A percentile compares a stretch with the other conserved stretches of the same genome.
phyloP scores from a whole-genome alignment of 768 basidiomycete species.

The Lentinula edodes region DNA sequence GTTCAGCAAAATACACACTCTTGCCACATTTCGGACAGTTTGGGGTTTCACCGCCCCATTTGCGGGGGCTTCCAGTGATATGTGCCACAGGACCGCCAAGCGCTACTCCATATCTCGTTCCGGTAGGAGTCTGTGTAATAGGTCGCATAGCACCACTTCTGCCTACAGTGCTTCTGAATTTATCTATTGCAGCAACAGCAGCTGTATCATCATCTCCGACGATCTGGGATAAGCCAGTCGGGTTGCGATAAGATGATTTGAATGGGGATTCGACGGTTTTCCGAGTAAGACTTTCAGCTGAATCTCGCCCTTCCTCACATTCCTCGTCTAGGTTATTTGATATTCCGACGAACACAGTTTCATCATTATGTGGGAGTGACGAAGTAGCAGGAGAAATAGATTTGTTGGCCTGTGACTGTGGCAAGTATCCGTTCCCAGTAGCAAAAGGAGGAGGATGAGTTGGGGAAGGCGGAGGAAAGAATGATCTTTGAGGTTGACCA shows the following conservation, averaged over 20 bases:
- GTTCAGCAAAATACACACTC: constrained; percentile 84
- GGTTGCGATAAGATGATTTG: background rate
- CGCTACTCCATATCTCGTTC: constrained; percentile 62
- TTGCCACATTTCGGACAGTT: constrained; percentile 64
- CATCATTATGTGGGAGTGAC: constrained; percentile 16
- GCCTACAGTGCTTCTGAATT: constrained; percentile 8
- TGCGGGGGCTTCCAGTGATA: constrained; percentile 26
- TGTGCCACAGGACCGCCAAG: constrained; percentile 23
- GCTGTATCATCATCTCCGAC: constrained; percentile 1
- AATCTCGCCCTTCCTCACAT: constrained; percentile 6
- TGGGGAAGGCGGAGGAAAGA: background rate
- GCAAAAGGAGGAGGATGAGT: constrained; percentile 9
- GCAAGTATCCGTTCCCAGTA: constrained; percentile 12
- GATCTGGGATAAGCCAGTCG: constrained; percentile 2
- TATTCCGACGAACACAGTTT: background rate
- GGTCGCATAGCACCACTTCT: constrained; percentile 14
- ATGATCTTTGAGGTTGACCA: constrained; percentile 4
- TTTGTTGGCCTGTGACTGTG: constrained; percentile 21
- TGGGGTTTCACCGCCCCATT: constrained; percentile 60
- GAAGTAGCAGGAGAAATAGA: constrained; percentile 29
- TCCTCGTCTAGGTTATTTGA: constrained; percentile 1
- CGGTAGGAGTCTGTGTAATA: constrained; percentile 44
- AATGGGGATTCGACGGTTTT: background rate
- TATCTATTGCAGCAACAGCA: background rate
- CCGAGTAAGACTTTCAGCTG: background rate